phyloP scores from a whole-genome alignment of 108 stramenopile species.

The Cyclostephanos invisitatus region DNA sequence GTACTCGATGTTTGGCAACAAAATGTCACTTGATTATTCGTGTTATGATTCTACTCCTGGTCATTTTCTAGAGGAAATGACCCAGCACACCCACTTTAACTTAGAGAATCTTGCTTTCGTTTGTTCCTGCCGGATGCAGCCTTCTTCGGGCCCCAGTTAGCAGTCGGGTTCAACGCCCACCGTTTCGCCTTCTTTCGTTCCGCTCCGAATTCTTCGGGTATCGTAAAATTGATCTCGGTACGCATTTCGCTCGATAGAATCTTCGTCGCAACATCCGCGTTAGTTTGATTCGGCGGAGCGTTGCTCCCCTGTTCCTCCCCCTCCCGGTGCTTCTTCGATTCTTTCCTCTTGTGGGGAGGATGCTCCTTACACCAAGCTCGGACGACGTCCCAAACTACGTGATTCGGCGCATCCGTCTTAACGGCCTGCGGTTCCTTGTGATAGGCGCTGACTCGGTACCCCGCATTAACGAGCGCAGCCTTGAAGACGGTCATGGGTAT shows the following conservation, averaged over 20 bases:
- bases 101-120: slow-evolving; percentile 22
- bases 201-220: slow-evolving; percentile 41
- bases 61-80: no score
- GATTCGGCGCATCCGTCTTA: slow-evolving; percentile 94
- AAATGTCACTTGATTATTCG: no score
- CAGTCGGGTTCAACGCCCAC: slow-evolving; percentile 84
- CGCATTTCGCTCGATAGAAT: slow-evolving; percentile 74
- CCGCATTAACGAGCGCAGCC: slow-evolving; percentile 90
- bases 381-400: slow-evolving; percentile 93
- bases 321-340: slow-evolving; percentile 61
- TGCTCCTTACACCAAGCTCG: slow-evolving; percentile 88
- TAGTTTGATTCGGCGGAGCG: slow-evolving; percentile 6
- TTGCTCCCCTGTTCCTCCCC: slow-evolving; percentile 41
- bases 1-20: no score
- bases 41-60: background rate
- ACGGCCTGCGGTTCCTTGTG: slow-evolving; percentile 95
- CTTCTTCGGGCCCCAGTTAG: slow-evolving; percentile 89
- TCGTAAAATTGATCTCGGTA: slow-evolving; percentile 70
- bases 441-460: slow-evolving; percentile 89
- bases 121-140: slow-evolving; percentile 65
- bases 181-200: slow-evolving; percentile 56
- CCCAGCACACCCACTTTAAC: no score
- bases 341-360: slow-evolving; percentile 57
- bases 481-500: slow-evolving; percentile 76
- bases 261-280: slow-evolving; percentile 51